These are phyloP conservation scores for Strigomonas culicis DNA, from an alignment of 208 protist species.

Conservation along the genomic window DNA sequence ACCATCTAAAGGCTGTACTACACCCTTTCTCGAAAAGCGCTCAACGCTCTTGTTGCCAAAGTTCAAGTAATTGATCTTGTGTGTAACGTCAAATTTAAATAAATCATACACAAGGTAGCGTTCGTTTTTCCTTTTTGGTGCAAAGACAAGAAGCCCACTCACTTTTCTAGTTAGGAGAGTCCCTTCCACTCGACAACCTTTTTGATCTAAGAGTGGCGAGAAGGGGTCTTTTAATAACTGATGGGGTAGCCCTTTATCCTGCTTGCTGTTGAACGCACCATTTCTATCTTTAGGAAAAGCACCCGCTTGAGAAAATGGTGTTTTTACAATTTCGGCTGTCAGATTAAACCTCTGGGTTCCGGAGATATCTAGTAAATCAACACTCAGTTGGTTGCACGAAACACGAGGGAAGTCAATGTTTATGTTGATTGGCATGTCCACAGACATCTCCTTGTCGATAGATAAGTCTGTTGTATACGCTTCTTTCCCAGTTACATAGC, in stretches of 20 bases:
- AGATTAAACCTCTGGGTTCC: conserved; percentile 53
- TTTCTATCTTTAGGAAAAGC: conserved; percentile 25
- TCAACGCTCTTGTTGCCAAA: conserved; percentile 56
- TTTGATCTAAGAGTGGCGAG: conserved; percentile 31
- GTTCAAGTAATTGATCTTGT: conserved; percentile 62
- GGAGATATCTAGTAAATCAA: conserved; percentile 67
- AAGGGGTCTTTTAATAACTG: conserved; percentile 63
- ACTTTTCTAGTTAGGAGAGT: conserved; percentile 78
- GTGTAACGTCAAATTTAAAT: conserved; percentile 50
- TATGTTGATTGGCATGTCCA: conserved; percentile 64
- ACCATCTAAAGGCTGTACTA: conserved; percentile 40
- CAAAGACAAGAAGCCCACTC: conserved; percentile 68
- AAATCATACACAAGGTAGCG: conserved; percentile 38
- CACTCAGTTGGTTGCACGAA: conserved; percentile 56
- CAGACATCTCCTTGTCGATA: conserved; percentile 39
- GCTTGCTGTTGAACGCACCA: conserved; percentile 15
- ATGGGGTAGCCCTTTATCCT: conserved; percentile 17
- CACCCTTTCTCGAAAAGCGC: conserved; percentile 53
- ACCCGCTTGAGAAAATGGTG: conserved; percentile 26
- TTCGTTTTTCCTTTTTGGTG: conserved; percentile 29
- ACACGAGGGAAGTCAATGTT: conserved; percentile 73
- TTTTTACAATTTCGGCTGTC: conserved; percentile 53
- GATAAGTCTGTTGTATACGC: conserved; percentile 60
- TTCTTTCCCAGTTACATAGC: conserved; percentile 46
- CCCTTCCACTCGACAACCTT: conserved; percentile 79